These are phyloP conservation scores for Cryphonectria naterciae DNA, from an alignment of 2,329 filamentous ascomycete genomes.

Conservation along the genomic window DNA sequence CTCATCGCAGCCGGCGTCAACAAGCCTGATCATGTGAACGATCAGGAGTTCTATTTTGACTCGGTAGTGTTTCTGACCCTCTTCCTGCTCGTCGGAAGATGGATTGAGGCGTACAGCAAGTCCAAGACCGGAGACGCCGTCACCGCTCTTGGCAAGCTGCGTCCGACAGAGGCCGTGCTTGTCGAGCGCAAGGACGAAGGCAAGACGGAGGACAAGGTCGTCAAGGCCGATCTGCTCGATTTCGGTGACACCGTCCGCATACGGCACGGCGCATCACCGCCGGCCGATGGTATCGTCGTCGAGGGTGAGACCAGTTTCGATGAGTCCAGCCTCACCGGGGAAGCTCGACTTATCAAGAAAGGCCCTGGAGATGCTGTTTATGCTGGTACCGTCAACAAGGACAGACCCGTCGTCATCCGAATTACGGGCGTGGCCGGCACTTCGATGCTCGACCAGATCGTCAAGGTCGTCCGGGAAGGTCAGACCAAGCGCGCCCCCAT, in stretches of 20 bases:
- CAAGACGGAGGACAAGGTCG: slow-evolving; percentile 43
- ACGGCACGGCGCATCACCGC: slow-evolving; percentile 78
- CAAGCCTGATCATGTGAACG: slow-evolving; percentile 44
- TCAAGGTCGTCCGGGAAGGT: slow-evolving; percentile 75
- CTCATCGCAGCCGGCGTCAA: slow-evolving; percentile 66
- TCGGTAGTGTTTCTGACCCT: slow-evolving; percentile 90
- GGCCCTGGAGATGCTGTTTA: slow-evolving; percentile 65
- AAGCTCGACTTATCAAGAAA: slow-evolving; percentile 72
- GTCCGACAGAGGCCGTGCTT: slow-evolving; percentile 76
- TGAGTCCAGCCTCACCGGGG: slow-evolving; percentile 86
- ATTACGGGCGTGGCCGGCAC: slow-evolving; percentile 68
- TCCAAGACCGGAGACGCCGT: slow-evolving; percentile 88
- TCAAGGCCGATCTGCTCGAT: slow-evolving; percentile 72
- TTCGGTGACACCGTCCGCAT: slow-evolving; percentile 75
- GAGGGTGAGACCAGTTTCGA: slow-evolving; percentile 73
- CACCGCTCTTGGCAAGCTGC: slow-evolving; percentile 74
- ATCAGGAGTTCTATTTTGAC: slow-evolving; percentile 78
- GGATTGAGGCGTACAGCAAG: slow-evolving; percentile 89
- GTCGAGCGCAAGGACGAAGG: slow-evolving; percentile 52
- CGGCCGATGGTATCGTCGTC: slow-evolving; percentile 75
- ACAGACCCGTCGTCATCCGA: slow-evolving; percentile 61
- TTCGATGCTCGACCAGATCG: slow-evolving; percentile 81
- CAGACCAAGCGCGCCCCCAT: slow-evolving; percentile 77
- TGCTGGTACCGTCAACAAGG: slow-evolving; percentile 76
- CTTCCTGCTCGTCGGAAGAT: slow-evolving; percentile 76